Percentiles rank a stretch among this genome's conserved stretches.
Conservation (phyloP, 208 protist genomes). For the Wallacemonas sp. region DNA sequence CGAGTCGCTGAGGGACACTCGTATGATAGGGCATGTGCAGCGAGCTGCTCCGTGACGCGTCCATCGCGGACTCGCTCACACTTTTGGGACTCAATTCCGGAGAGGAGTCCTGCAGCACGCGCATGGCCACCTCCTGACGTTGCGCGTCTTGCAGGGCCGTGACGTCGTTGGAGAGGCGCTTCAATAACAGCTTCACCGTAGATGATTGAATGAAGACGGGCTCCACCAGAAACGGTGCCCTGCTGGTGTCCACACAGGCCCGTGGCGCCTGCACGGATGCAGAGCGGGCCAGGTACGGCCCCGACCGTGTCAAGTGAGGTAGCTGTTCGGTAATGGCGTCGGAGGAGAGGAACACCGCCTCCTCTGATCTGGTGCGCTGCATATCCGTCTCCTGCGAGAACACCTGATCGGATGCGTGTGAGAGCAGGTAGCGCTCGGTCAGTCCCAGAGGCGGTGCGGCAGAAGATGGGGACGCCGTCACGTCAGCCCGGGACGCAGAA, state of each 20-base stretch:
- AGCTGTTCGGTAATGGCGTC: neutral
- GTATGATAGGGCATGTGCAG: constrained; percentile 11
- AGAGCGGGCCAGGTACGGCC: neutral
- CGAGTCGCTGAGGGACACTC: constrained; percentile 27
- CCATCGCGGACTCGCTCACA: constrained; percentile 4
- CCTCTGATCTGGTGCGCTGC: neutral
- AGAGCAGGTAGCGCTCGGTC: neutral
- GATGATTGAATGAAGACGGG: constrained; percentile 17
- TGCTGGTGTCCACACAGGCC: no score
- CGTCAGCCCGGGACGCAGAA: no score
- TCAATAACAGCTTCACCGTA: constrained; percentile 20
- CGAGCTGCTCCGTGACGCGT: neutral
- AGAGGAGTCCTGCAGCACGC: constrained; percentile 9
- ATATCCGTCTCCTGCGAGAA: neutral
- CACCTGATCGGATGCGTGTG: neutral
- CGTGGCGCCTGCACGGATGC: neutral
- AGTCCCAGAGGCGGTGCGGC: neutral
- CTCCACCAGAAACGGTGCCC: constrained; percentile 11
- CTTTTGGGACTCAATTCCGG: constrained; percentile 9
- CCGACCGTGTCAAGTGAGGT: neutral
- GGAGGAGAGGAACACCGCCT: neutral
- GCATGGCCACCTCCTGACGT: constrained; percentile 2
- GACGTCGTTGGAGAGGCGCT: constrained; percentile 15
- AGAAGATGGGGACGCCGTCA: neutral
- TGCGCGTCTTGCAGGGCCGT: constrained; percentile 8